These are phyloP conservation scores for Xanthoparmelia taractica DNA, from an alignment of 495 filamentous ascomycete genomes.

Conservation along the genomic window DNA sequence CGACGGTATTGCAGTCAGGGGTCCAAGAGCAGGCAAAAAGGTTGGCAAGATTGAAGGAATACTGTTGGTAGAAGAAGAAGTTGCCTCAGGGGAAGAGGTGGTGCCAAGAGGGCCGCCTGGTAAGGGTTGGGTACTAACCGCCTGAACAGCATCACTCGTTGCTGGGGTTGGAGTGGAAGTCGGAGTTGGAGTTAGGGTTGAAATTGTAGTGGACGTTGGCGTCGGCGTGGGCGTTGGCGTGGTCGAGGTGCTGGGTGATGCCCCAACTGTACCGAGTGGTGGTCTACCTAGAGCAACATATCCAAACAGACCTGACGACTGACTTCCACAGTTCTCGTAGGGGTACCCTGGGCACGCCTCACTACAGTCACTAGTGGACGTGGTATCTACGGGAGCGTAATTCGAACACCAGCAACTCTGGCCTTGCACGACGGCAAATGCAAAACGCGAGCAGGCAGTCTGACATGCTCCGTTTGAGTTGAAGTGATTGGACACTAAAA, in stretches of 20 bases:
- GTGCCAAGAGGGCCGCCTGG: slow-evolving; percentile 21
- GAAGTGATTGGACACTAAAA: slow-evolving; percentile 45
- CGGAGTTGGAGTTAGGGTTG: background rate
- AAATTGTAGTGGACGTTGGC: slow-evolving; percentile 3
- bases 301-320: slow-evolving; percentile 46
- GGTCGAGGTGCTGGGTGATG: slow-evolving; percentile 15
- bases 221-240: slow-evolving; percentile 8
- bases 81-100: slow-evolving; percentile 21
- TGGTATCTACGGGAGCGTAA: slow-evolving; percentile 47
- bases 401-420: slow-evolving; percentile 71
- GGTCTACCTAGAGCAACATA: slow-evolving; percentile 45
- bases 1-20: slow-evolving; percentile 8
- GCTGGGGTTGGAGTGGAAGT: slow-evolving; percentile 9
- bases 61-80: slow-evolving; percentile 22
- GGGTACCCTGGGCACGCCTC: slow-evolving; percentile 60
- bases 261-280: slow-evolving; percentile 44
- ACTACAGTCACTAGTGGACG: slow-evolving; percentile 42
- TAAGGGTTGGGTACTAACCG: slow-evolving; percentile 25
- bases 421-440: slow-evolving; percentile 59
- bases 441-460: slow-evolving; percentile 50
- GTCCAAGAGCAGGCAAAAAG: slow-evolving; percentile 25
- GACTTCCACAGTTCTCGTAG: slow-evolving; percentile 55
- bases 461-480: slow-evolving; percentile 62
- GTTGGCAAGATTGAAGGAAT: slow-evolving; percentile 6
- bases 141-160: slow-evolving; percentile 15